Percentiles rank a stretch among this genome's conserved stretches.
phyloP scores from a whole-genome alignment of 2,329 filamentous ascomycete species.

The Mycosphaerella arachidis region DNA sequence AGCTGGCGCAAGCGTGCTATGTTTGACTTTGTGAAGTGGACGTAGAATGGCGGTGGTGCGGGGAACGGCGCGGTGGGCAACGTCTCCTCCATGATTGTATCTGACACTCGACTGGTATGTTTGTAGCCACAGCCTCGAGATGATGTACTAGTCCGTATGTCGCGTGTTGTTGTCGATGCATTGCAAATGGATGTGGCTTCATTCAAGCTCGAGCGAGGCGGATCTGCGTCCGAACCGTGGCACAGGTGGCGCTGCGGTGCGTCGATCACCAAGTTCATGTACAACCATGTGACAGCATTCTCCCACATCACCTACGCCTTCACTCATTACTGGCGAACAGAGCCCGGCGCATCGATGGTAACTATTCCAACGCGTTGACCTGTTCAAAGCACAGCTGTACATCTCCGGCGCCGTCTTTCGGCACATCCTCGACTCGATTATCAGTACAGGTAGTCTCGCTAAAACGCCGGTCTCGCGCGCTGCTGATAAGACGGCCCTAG shows the following conservation, averaged over 20 bases:
- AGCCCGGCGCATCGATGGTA: too few species aligned
- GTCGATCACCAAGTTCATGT: neutral
- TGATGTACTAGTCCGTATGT: too few species aligned
- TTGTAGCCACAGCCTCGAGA: too few species aligned
- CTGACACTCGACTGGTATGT: neutral
- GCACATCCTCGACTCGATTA: neutral
- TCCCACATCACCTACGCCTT: too few species aligned
- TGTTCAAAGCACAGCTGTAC: neutral
- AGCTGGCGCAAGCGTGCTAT: constrained; percentile 50
- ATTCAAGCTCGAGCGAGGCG: neutral
- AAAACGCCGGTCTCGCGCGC: neutral
- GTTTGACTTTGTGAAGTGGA: constrained; percentile 76
- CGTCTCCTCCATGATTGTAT: neutral
- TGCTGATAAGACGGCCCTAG: neutral
- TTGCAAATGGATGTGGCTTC: too few species aligned
- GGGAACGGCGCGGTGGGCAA: constrained; percentile 61
- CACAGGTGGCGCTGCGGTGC: neutral
- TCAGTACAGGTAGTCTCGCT: neutral
- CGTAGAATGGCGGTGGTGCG: constrained; percentile 84
- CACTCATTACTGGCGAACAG: too few species aligned
- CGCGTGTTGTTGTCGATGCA: too few species aligned
- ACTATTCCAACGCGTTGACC: neutral
- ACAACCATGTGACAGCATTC: too few species aligned
- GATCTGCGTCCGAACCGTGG: neutral
- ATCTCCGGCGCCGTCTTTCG: neutral